phyloP scores from a whole-genome alignment of 1,139 yeast genomes.

The Geotrichum carabidarum region DNA sequence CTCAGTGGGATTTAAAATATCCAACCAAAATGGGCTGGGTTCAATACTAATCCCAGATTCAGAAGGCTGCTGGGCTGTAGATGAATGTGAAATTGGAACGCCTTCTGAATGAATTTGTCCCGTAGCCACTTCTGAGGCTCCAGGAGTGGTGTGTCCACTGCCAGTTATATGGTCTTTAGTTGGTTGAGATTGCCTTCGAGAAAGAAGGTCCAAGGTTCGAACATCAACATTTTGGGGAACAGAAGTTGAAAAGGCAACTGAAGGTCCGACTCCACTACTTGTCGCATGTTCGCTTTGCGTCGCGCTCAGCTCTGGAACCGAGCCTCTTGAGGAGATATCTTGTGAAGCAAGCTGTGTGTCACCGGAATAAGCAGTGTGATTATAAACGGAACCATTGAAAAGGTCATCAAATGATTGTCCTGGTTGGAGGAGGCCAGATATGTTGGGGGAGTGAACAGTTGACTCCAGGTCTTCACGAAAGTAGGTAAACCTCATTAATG shows the following conservation, averaged over 20 bases:
- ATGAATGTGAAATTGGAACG: background rate
- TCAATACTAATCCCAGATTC: conserved; percentile 13
- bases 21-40: conserved; percentile 76
- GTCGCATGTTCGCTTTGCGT: background rate
- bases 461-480: conserved; percentile 85
- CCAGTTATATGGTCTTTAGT: background rate
- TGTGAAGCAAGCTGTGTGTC: background rate
- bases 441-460: conserved; percentile 84
- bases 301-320: background rate
- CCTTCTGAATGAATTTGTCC: no score
- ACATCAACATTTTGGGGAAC: no score
- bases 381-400: conserved; percentile 23
- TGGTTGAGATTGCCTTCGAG: background rate
- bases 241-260: no score
- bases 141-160: background rate
- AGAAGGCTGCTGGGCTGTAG: background rate
- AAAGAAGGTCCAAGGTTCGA: background rate
- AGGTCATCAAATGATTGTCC: conserved; percentile 37
- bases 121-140: no score
- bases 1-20: conserved; percentile 87
- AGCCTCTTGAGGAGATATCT: background rate
- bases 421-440: conserved; percentile 67
- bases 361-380: background rate
- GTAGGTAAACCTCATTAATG: conserved; percentile 61
- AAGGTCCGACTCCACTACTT: background rate